Base-by-base conservation (phyloP, 73 alveolate genomes). In the Symbiodinium pilosum region DNA sequence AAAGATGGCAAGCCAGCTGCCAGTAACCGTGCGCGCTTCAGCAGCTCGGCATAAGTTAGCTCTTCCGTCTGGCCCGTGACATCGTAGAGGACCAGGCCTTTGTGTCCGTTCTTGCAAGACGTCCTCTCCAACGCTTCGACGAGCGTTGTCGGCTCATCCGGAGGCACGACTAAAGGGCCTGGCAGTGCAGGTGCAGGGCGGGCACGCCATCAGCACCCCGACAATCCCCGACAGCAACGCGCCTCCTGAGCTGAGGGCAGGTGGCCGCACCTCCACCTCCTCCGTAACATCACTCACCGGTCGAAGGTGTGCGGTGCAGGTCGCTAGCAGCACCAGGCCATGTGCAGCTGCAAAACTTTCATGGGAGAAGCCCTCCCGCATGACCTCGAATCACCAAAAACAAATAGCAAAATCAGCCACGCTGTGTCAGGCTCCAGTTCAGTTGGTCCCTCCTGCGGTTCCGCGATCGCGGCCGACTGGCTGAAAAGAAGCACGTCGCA, bases 41-140 rank as follows among this genome's bases (percentile, higher is more conserved):
- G 89, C 47, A 91, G 77, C 71, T 68, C 81, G 39, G 56, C 77
- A 51, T 39, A 91, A 0, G 56, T 91, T 88, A 91, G 87, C 81
- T 68, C 73, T 52, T 43, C 69, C 81, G 20, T 26, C 1, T 56
- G 39, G 40, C 56, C 88, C 40, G 54, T 88, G 26, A 40, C 6
- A 51, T 42, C 88, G 77, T 91, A 91, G 52, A 91, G 47, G 47
- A 86, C 32, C 56, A 91, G 87, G 40, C 97, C 97, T 20, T 86
- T 75, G 21, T 39, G 41, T 26, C 59, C 59, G 18, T 14, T 30
- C 24, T 18, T 26, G 32, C 42, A 18, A 24, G 94, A 84, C 30
- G 94, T 43, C 56, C 81, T 83, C 52, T 24, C 73, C 89, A 69
- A 77, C 40, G 97, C 97, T 9, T 85, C 97, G 32, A 73, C 69